Evolutionary conservation across 768 basidiomycete genomes (phyloP), one percentile per base, ranked within the genome.

Genomic region (Lentinula boryana): DNA sequence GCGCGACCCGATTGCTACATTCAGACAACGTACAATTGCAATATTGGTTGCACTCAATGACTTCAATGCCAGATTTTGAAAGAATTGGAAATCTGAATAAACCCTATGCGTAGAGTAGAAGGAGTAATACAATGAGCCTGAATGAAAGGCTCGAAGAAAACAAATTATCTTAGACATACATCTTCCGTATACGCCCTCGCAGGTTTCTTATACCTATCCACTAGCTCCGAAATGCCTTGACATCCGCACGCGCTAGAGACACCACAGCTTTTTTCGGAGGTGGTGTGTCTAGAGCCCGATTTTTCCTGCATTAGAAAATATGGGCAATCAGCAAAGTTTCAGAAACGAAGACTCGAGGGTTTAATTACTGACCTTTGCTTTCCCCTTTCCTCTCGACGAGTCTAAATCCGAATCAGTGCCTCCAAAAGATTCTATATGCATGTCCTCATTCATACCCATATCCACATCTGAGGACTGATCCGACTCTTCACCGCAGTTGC

Each of bases 1-100:
- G 88, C 2, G 81, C 82, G 6, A 88, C 81, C 21, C 87, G 82
- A 64, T 89, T 89, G 2, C 64, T 71, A 64, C 88, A 90, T 3
- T 56, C 64, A 18, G 55, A 7, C 38, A 32, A 16, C 16, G 41
- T 18, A 58, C 27, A 43, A 44, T 23, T 38, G 48, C 56, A 43
- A 43, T 18, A 41, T 33, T 78, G 72, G 63, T 88, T 89, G 62
- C 88, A 90, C 68, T 90, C 88, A 5, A 88, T 76, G 10, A 86
- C 82, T 51, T 85, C 82, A 0, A 71, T 65, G 0, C 82, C 82
- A 18, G 53, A 21, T 12, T 73, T 69, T 12, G 71, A 32, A 27
- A 66, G 57, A 31, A 52, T 64, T 40, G 73, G 69, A 64, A 84
- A 82, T 1, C 70, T 70, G 65, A 82, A 86, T 6, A 82, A 66